Percentiles rank a stretch among this genome's conserved stretches.
phyloP scores from a whole-genome alignment of 345 rosid genomes.

The Gossypium bickii region DNA sequence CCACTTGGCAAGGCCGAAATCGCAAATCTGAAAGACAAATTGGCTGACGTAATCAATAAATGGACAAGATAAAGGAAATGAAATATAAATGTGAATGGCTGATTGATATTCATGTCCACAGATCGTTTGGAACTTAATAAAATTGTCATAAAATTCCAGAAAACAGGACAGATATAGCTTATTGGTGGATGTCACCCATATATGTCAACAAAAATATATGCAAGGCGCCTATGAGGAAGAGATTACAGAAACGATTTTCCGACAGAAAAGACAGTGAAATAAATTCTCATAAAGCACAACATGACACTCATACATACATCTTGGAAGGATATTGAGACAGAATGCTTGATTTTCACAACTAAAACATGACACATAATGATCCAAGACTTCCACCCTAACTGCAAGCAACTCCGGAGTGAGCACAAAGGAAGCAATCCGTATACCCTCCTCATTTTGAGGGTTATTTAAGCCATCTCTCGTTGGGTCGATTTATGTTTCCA shows the following conservation, averaged over 20 bases:
- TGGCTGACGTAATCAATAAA: conserved; percentile 13
- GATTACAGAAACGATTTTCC: background rate
- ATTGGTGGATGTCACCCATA: background rate
- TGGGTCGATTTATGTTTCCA: background rate
- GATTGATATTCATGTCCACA: background rate
- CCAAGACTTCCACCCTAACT: background rate
- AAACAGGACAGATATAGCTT: background rate
- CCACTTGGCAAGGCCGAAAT: conserved; percentile 96
- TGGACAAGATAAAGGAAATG: background rate
- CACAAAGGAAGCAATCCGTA: background rate
- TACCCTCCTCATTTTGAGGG: background rate
- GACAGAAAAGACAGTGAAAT: background rate
- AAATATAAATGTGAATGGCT: background rate
- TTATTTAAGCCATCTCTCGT: background rate
- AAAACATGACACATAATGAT: background rate
- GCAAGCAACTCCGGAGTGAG: background rate
- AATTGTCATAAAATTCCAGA: background rate
- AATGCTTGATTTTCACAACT: background rate
- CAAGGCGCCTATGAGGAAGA: background rate
- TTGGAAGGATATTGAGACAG: background rate
- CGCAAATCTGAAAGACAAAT: conserved; percentile 57
- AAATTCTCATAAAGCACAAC: background rate
- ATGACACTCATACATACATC: background rate
- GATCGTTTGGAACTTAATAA: background rate
- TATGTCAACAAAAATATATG: background rate